Percentiles rank a stretch among this genome's conserved stretches.
Conservation (phyloP, 352 stramenopile genomes). For the Ophiocytium majus region DNA sequence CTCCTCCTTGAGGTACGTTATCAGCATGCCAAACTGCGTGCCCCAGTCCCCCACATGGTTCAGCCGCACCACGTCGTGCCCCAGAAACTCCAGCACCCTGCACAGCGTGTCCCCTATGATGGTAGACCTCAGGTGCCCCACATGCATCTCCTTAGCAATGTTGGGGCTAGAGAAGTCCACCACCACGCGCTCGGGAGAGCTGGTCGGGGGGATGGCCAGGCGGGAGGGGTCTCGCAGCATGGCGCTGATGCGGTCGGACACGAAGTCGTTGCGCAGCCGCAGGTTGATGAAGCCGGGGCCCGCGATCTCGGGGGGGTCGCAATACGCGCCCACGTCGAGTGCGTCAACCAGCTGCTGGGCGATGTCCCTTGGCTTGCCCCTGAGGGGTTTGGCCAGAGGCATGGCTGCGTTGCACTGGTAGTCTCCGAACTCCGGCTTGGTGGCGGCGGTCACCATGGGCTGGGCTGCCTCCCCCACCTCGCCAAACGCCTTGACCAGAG, state of each 20-base stretch:
- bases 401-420: conserved; percentile 73
- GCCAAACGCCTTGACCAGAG: conserved; percentile 51
- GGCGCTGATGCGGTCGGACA: conserved; percentile 27
- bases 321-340: conserved; percentile 33
- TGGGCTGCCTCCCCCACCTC: conserved; percentile 35
- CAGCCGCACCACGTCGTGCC: conserved; percentile 61
- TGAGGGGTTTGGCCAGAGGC: conserved; percentile 66
- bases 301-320: conserved; percentile 74
- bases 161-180: conserved; percentile 88
- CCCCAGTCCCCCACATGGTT: conserved; percentile 90
- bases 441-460: conserved; percentile 55
- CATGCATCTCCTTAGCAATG: conserved; percentile 91
- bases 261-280: conserved; percentile 72
- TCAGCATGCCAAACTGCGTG: conserved; percentile 99
- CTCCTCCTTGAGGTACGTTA: conserved; percentile 94
- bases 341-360: conserved; percentile 50
- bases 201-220: conserved; percentile 35
- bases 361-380: conserved; percentile 52
- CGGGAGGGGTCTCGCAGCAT: conserved; percentile 46
- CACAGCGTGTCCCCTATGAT: conserved; percentile 83
- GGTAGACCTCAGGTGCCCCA: conserved; percentile 81
- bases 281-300: conserved; percentile 99
- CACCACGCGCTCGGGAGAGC: conserved; percentile 63
- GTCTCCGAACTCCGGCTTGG: conserved; percentile 55
- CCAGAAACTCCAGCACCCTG: conserved; percentile 65